Evolutionary conservation across 2,329 filamentous ascomycete species (phyloP).

Genomic region (Ophiocordyceps sinensis): DNA sequence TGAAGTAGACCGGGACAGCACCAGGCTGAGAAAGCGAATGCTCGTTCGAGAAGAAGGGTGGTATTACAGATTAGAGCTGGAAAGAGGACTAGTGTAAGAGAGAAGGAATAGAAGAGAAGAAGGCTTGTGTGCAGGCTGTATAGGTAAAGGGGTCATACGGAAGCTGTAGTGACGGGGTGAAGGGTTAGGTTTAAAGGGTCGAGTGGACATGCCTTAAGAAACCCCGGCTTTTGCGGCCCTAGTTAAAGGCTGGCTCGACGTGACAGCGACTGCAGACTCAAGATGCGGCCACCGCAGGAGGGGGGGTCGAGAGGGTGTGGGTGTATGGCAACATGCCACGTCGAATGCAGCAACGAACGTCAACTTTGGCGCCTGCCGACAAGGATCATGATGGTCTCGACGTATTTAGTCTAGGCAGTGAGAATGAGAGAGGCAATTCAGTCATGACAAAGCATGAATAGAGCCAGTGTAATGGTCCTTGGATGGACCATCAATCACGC

Average conservation of each 20-base stretch:
- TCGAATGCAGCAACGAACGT: constrained; percentile 5
- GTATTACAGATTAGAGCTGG: neutral
- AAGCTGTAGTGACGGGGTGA: neutral
- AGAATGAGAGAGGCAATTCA: neutral
- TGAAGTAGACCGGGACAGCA: too few relatives aligned
- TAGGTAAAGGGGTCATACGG: neutral
- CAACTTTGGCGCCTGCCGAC: constrained; percentile 2
- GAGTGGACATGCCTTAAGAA: neutral
- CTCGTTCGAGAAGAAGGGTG: neutral
- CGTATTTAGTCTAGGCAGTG: neutral
- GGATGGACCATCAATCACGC: too few relatives aligned
- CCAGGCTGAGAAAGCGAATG: neutral
- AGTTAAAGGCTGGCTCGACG: neutral
- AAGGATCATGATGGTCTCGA: constrained; percentile 1
- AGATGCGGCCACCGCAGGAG: neutral
- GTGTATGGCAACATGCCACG: constrained; percentile 1
- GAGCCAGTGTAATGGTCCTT: too few relatives aligned
- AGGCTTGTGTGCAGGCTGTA: neutral
- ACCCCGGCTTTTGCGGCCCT: neutral
- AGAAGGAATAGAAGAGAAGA: neutral
- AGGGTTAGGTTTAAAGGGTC: neutral
- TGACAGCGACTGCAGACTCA: neutral
- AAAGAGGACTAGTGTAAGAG: neutral
- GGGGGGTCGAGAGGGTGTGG: neutral
- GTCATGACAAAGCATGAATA: too few relatives aligned